Conservation (phyloP, 1,284 basidiomycete genomes). For the Thelephora terrestris region DNA sequence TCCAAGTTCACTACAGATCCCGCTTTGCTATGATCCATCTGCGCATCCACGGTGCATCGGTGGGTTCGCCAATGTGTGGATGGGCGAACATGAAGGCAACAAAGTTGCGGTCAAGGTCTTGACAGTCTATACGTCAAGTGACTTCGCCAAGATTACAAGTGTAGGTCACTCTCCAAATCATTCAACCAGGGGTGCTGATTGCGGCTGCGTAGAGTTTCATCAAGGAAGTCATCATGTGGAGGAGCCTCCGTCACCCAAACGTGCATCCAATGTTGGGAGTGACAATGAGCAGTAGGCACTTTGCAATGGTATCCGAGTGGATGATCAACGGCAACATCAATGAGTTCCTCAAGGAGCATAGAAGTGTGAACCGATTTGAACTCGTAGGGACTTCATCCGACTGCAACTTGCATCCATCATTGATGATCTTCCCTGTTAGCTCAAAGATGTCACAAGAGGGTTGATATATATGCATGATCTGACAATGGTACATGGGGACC, state of each 20-base stretch:
- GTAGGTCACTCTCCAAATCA: no score
- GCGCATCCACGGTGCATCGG: neutral
- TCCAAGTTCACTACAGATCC: neutral
- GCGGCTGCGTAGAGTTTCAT: neutral
- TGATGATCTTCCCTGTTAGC: neutral
- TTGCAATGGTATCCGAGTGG: conserved; percentile 2
- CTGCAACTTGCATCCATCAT: neutral
- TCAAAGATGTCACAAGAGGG: conserved; percentile 6
- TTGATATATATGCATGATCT: conserved; percentile 8
- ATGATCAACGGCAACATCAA: no score
- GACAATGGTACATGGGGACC: conserved; percentile 11
- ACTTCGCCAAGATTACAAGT: no score
- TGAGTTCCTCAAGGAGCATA: neutral
- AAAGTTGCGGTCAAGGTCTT: neutral
- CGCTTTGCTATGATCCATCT: neutral
- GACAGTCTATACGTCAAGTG: no score
- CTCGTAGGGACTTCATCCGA: neutral
- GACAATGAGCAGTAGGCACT: neutral
- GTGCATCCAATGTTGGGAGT: conserved; percentile 3
- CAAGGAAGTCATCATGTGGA: conserved; percentile 1
- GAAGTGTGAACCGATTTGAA: neutral
- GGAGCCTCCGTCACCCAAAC: conserved; percentile 1
- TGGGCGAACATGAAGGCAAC: neutral
- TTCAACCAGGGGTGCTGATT: no score
- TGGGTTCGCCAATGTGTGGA: neutral